Evolutionary conservation across 1,284 basidiomycete genomes (phyloP).

Genomic region (Sanguinoderma infundibulare): DNA sequence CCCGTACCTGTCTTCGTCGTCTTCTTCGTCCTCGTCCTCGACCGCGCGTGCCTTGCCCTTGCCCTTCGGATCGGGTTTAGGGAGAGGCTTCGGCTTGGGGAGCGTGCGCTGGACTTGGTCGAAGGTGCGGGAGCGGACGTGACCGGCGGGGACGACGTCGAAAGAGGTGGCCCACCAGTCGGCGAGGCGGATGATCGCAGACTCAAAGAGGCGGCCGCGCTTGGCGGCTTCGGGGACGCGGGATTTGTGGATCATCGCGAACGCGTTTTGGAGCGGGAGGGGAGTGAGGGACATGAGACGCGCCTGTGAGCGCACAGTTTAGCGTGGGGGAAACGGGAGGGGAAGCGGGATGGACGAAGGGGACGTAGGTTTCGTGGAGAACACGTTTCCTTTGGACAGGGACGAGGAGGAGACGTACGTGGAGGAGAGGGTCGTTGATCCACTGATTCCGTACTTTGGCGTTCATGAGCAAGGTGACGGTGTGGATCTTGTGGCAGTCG

Average conservation of each 20-base stretch:
- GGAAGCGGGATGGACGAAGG: background rate
- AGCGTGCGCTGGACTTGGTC: slow-evolving; percentile 64
- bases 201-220: slow-evolving; percentile 86
- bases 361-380: no score
- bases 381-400: no score
- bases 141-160: slow-evolving; percentile 63
- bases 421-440: slow-evolving; percentile 84
- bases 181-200: slow-evolving; percentile 72
- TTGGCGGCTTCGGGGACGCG: slow-evolving; percentile 79
- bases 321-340: no score
- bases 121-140: slow-evolving; percentile 76
- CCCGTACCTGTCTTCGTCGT: slow-evolving; percentile 31
- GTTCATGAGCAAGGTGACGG: slow-evolving; percentile 78
- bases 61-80: slow-evolving; percentile 36
- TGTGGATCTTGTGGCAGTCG: slow-evolving; percentile 87
- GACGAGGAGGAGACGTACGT: slow-evolving; percentile 56
- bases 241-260: slow-evolving; percentile 82
- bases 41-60: slow-evolving; percentile 31
- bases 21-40: slow-evolving; percentile 49
- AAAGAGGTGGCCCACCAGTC: slow-evolving; percentile 85
- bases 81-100: slow-evolving; percentile 35
- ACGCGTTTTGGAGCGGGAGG: slow-evolving; percentile 76
- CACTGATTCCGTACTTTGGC: slow-evolving; percentile 82
- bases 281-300: slow-evolving; percentile 87
- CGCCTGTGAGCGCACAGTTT: slow-evolving; percentile 53